Base-by-base conservation (phyloP, 2,329 filamentous ascomycete genomes). In the Elsinoe perseae region DNA sequence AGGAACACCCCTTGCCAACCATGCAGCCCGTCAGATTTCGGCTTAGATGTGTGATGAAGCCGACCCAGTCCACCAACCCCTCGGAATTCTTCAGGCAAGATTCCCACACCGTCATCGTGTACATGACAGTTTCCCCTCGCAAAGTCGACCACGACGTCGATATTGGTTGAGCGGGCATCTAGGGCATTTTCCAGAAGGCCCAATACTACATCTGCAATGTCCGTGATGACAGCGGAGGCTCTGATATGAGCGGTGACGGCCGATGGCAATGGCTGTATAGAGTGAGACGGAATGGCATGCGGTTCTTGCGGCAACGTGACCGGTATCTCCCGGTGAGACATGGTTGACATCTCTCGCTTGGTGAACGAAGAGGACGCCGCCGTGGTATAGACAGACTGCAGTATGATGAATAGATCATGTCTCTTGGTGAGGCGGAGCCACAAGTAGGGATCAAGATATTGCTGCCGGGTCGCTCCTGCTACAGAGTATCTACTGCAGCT, bases 31-130 rank as follows among this genome's bases (percentile, higher is more conserved):
- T 70, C 65, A 2, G 65, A 61, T 0, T 68, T 63, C 46, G 80
- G 80, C 67, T 87, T 95, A 1, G 91, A 96, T 0, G 92, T 93
- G 69, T 86, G 90, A 62, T 61, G 58, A 50, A 59, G 61, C 70
- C 84, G 88, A 21, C 83, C 86, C 16, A 96, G 74, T 0, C 87
- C 85, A 3, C 89, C 89, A 44, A 72, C 68, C 2, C 80, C 74
- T n/a, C 66, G 65, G 63, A 97, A 96, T 62, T 96, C 91, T 1
- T 69, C 65, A 1, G 86, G 81, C 1, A 75, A 68, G 44, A 98
- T 95, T 0, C 93, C 93, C 14, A 75, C 57, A 1, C 93, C 93
- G 70, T 97, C 80, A 67, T 98, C 93, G 65, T 95, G 87, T 4
- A 96, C 80, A 0, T 78, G 77, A 69, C 91, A 95, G 62, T 80